Percentiles rank a stretch among this genome's conserved stretches.
Conservation (phyloP, 805 yeast genomes). For the Suhomyces sp. region DNA sequence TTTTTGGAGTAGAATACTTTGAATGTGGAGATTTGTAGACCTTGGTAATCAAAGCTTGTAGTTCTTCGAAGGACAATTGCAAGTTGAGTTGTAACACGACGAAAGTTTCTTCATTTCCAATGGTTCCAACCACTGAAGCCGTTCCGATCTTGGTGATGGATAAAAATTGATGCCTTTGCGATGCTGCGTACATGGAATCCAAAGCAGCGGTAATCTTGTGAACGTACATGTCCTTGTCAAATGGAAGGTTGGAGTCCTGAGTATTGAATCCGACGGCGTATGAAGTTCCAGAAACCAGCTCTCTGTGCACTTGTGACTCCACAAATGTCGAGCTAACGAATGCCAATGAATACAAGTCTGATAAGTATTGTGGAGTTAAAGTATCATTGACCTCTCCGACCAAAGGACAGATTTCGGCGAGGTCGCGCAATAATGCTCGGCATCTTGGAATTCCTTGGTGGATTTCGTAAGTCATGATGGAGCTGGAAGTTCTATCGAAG, state of each 20-base stretch:
- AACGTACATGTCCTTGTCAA: conserved; percentile 18
- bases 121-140: conserved; percentile 49
- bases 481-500: neutral
- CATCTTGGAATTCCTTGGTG: conserved; percentile 41
- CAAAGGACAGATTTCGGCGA: conserved; percentile 45
- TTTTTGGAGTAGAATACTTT: conserved; percentile 16
- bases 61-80: conserved; percentile 13
- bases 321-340: conserved; percentile 42
- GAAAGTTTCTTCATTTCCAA: conserved; percentile 52
- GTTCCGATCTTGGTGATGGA: conserved; percentile 48
- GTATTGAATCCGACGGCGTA: conserved; percentile 49
- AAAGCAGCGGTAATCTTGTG: conserved; percentile 37
- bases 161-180: conserved; percentile 47
- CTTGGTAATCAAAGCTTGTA: conserved; percentile 11
- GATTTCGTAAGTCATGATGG: conserved; percentile 31
- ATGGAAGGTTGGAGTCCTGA: conserved; percentile 14
- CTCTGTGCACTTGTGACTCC: conserved; percentile 53
- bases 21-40: conserved; percentile 18
- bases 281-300: conserved; percentile 49
- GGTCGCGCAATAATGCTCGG: conserved; percentile 37
- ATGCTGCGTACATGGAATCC: conserved; percentile 47
- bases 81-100: conserved; percentile 32
- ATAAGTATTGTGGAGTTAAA: conserved; percentile 49
- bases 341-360: conserved; percentile 48
- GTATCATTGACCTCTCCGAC: conserved; percentile 49